Base-by-base conservation (phyloP, 2,329 filamentous ascomycete genomes). In the Lanzia echinophila region DNA sequence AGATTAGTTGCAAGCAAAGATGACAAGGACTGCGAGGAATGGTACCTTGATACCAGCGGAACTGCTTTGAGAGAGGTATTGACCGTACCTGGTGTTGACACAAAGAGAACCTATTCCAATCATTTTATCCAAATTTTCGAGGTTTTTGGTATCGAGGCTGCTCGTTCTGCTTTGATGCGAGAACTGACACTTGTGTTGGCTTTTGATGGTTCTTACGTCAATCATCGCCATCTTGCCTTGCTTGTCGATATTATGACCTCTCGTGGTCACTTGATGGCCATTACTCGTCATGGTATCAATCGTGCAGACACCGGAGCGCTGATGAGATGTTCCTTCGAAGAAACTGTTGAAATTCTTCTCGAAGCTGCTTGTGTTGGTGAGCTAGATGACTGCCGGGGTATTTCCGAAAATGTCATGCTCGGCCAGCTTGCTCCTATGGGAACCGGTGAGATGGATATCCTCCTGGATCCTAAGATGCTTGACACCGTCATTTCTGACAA, bases 321-420 rank as follows among this genome's bases (percentile, higher is more conserved):
- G 65, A 99, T 99, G 94, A 87, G 94, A 71, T 99, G 95, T 78
- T 99, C 94, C 2, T 99, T 99, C 73, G 94, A 99, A 73, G 95
- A 99, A 72, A 99, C 94, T 0, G 94, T 99, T 39, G 95, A 99
- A 69, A 99, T 99, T 76, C 77, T 99, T 50, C 83, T 99, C 19
- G 94, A 99, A 69, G 95, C 94, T 57, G 94, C 94, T 22, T 90
- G 90, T 15, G 89, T 89, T 48, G 94, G 94, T 69, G 94, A 99
- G 71, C 79, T 99, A 32, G 94, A 99, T 68, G 94, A 99, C 72
- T 99, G 95, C 75, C 88, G 90, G 57, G 94, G 94, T 78, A 92
- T 99, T 48, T 97, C 94, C 15, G 94, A 99, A 74, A 99, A 99
- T 74, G 86, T 99, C 68, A 99, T 99, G 82, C 82, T 99, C 58